phyloP scores from a whole-genome alignment of 345 rosid species.

The Eucalyptus cloeziana region DNA sequence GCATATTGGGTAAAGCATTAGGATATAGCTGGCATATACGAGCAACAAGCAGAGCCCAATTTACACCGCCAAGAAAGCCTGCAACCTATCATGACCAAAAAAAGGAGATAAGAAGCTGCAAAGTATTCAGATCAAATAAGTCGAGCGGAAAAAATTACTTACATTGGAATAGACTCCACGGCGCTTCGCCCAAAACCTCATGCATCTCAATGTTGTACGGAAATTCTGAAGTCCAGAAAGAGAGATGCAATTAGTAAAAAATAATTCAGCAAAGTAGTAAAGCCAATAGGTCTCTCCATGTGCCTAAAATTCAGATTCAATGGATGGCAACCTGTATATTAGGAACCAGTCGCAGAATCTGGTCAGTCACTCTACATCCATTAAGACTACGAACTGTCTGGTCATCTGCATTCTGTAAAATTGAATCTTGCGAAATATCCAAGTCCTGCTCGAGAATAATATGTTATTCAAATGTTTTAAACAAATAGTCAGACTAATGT shows the following conservation, averaged over 20 bases:
- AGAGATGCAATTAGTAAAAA: constrained; percentile 2
- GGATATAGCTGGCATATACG: constrained; percentile 98
- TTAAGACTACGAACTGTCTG: constrained; percentile 98
- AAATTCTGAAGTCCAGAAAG: constrained; percentile 44
- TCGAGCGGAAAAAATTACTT: constrained; percentile 1
- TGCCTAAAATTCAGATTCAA: not conserved
- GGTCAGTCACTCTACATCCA: constrained; percentile 99
- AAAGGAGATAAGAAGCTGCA: not conserved
- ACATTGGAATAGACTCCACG: constrained; percentile 99
- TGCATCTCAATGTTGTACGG: constrained; percentile 87
- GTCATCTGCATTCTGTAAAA: constrained; percentile 83
- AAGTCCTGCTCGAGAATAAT: constrained; percentile 46
- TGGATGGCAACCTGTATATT: constrained; percentile 57
- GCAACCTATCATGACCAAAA: constrained; percentile 45
- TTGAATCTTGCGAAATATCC: constrained; percentile 84
- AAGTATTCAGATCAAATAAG: not conserved
- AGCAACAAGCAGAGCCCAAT: constrained; percentile 98
- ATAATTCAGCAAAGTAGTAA: not conserved
- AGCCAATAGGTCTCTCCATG: not conserved
- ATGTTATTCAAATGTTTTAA: not conserved
- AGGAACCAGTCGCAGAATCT: constrained; percentile 91
- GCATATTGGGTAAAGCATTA: constrained; percentile 89
- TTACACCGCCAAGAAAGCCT: constrained; percentile 98
- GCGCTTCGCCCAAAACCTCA: constrained; percentile 94
- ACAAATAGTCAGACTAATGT: not conserved